Evolutionary conservation across 768 basidiomycete species (phyloP), one percentile per base, ranked within the genome.

Genomic region (Stropharia rugosoannulata): DNA sequence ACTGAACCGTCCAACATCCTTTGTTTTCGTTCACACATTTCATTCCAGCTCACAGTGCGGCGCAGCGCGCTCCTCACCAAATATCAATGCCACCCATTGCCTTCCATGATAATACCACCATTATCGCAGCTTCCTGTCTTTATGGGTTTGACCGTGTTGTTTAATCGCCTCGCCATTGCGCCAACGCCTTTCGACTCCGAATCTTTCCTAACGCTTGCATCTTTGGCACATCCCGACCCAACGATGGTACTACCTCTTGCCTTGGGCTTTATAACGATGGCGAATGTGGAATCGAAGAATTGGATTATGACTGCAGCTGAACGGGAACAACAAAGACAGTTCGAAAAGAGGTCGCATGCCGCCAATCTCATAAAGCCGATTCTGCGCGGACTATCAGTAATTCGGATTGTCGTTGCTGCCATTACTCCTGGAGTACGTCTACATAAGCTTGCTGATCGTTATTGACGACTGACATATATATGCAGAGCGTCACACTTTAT

Each of bases 101-200:
- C 76, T 37, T 83, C 89, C 9, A 83, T 87, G 62, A 62, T 80
- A 37, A 65, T 85, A 18, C 87, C 89, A 11, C 77, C 83, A 1
- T 64, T 89, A 48, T 77, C 82, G 4, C 91, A 93, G 65, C 72
- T 90, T 11, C 89, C 90, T 10, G 70, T 90, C 9, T 93, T 93
- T 68, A 70, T 91, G 46, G 73, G 81, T n/a, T 76, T 84, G 45
- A 86, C 86, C 10, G 68, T 85, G 59, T 68, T 83, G 45, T 75
- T 93, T 43, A 75, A 75, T 45, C 75, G 78, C 27, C 73, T 84
- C 15, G 81, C 87, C 1, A 70, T 77, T 54, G 70, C 80, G 36
- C 79, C 80, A 10, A 87, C 89, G 11, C 87, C 84, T 8, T 80
- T 93, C 58, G 88, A 90, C 70, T 82, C 86, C 1, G 91, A 93